Evolutionary conservation across 2,329 filamentous ascomycete genomes (phyloP).

Genomic region (Gliomastix tumulicola): DNA sequence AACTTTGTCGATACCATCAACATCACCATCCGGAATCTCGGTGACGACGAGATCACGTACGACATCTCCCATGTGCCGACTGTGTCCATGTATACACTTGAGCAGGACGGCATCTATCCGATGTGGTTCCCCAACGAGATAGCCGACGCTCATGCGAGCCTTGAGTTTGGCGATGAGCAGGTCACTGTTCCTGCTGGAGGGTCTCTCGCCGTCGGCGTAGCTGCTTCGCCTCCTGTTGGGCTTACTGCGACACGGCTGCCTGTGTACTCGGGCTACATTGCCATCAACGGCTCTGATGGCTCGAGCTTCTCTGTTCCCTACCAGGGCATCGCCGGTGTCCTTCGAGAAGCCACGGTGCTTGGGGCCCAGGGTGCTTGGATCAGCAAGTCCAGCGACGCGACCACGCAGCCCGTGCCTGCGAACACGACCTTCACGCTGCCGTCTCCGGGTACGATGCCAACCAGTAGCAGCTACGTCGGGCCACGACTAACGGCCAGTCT

Average conservation of each 20-base stretch:
- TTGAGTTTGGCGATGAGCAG: conserved; percentile 32
- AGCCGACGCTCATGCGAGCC: conserved; percentile 28
- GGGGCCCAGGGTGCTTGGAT: conserved; percentile 20
- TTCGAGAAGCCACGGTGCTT: conserved; percentile 21
- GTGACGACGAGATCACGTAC: conserved; percentile 40
- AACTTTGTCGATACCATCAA: conserved; percentile 40
- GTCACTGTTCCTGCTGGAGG: conserved; percentile 35
- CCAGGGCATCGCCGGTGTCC: conserved; percentile 23
- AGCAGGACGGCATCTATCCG: conserved; percentile 22
- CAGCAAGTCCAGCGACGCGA: conserved; percentile 23
- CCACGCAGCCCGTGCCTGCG: conserved; percentile 13
- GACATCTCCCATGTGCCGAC: conserved; percentile 42
- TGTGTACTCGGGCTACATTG: conserved; percentile 35
- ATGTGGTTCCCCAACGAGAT: conserved; percentile 37
- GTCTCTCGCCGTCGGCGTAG: conserved; percentile 38
- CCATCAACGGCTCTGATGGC: conserved; percentile 27
- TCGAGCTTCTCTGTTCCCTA: conserved; percentile 29
- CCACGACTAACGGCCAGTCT: conserved; percentile 13
- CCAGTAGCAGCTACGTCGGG: not conserved
- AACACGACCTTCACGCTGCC: conserved; percentile 35
- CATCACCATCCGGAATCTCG: conserved; percentile 51
- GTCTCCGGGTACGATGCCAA: conserved; percentile 21
- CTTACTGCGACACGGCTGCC: conserved; percentile 22
- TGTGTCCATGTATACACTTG: conserved; percentile 44
- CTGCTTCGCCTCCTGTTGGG: conserved; percentile 19